Evolutionary conservation across 768 basidiomycete species (phyloP), one percentile per base, ranked within the genome.

Genomic region (Boletus bicolor): DNA sequence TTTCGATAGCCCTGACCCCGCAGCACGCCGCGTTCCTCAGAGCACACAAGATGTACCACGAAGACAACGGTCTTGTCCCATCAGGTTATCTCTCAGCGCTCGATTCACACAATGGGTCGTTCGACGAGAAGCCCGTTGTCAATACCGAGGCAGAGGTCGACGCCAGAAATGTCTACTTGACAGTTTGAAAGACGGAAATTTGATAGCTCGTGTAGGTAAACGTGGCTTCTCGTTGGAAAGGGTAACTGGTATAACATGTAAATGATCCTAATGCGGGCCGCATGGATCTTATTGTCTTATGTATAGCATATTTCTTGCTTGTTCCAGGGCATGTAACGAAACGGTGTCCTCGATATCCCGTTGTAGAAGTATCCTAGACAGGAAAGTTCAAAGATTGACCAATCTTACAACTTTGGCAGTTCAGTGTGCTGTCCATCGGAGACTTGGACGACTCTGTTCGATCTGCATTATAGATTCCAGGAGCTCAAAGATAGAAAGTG

Each of bases 401-500:
- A 35, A 44, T 11, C 24, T 48, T 53, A 65, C 38, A 65, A 51
- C 15, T 51, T 54, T 36, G 49, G 19, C 19, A 14, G 21, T 35
- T 28, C 7, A 12, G 26, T 11, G 7, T 15, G 9, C 36, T 51
- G 71, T 45, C 76, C 77, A n/a, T 79, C 72, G 6, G 81, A 78
- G n/a, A 86, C 76, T 54, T 78, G 82, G 15, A 87, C 78, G 28
- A 87, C 79, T 43, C 85, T 87, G 54, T 38, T 57, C 43, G 56
- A 28, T 57, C 53, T 51, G 48, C 54, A 49, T 36, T 49, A 32
- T 39, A 49, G 55, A 34, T 34, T 38, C 19, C 48, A 50, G 26
- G 11, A 30, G 0, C 14, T 32, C 15, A 24, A 35, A 15, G 15
- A 48, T 21, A n/a, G 28, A 44, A 47, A 4, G 32, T 26, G 26